phyloP scores from a whole-genome alignment of 495 filamentous ascomycete species.

The Alectoria sarmentosa region DNA sequence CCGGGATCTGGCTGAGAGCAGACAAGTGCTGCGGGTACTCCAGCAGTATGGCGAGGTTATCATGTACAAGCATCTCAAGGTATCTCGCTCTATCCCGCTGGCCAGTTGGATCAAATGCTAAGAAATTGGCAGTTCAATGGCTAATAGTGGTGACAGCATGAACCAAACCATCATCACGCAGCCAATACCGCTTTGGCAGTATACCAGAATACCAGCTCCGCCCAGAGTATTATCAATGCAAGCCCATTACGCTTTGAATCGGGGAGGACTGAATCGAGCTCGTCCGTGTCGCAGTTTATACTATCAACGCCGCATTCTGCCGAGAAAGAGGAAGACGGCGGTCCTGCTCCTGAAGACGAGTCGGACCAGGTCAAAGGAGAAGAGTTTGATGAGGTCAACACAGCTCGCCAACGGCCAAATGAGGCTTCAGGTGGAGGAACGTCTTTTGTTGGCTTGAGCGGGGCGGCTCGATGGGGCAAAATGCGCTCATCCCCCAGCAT shows the following conservation, averaged over 20 bases:
- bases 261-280: background rate
- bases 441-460: background rate
- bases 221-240: constrained; percentile 31
- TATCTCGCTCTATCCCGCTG: constrained; percentile 29
- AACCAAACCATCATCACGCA: constrained; percentile 28
- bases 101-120: background rate
- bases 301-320: background rate
- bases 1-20: constrained; percentile 59
- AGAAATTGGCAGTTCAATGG: constrained; percentile 7
- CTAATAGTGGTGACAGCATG: constrained; percentile 30
- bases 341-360: background rate
- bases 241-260: constrained; percentile 35
- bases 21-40: constrained; percentile 61
- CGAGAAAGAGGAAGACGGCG: background rate
- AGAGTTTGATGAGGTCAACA: constrained; percentile 4
- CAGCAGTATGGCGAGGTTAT: constrained; percentile 71
- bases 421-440: background rate
- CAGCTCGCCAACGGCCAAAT: background rate
- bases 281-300: background rate
- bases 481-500: background rate
- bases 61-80: constrained; percentile 65
- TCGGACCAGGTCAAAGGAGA: constrained; percentile 3
- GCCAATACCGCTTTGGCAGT: constrained; percentile 37
- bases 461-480: background rate
- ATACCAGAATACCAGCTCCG: constrained; percentile 32